phyloP scores from a whole-genome alignment of 2,329 filamentous ascomycete genomes.

The Microsporum audouinii region DNA sequence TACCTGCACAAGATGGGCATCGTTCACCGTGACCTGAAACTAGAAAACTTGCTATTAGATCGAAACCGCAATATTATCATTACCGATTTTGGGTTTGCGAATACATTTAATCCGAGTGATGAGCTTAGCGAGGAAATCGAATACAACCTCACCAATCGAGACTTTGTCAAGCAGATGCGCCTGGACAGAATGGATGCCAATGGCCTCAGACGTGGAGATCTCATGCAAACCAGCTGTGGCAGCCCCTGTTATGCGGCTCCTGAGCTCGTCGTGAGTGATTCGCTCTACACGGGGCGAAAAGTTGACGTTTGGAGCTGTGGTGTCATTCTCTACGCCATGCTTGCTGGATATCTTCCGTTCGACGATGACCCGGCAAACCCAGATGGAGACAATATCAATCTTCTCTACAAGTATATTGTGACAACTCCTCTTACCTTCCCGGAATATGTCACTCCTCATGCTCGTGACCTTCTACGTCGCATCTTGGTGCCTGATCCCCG shows the following conservation, averaged over 20 bases:
- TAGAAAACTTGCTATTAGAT: conserved; percentile 90
- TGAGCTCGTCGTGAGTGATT: conserved; percentile 93
- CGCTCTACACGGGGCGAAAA: conserved; percentile 90
- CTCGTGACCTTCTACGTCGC: conserved; percentile 77
- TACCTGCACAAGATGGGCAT: conserved; percentile 98
- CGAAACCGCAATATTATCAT: conserved; percentile 99
- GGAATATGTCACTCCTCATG: conserved; percentile 96
- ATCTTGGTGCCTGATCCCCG: conserved; percentile 93
- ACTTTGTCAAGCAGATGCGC: conserved; percentile 76
- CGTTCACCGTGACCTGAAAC: conserved; percentile 89
- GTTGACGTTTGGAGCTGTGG: conserved; percentile 99
- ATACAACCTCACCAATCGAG: conserved; percentile 71
- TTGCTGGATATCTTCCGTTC: conserved; percentile 93
- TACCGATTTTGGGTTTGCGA: conserved; percentile 97
- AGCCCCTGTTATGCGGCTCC: conserved; percentile 97
- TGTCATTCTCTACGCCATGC: conserved; percentile 97
- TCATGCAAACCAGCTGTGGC: conserved; percentile 98
- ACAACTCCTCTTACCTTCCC: conserved; percentile 94
- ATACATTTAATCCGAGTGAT: conserved; percentile 84
- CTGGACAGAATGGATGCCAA: conserved; percentile 66
- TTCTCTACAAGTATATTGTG: conserved; percentile 98
- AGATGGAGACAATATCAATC: conserved; percentile 97
- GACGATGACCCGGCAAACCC: conserved; percentile 97
- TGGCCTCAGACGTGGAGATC: conserved; percentile 71
- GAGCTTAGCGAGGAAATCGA: conserved; percentile 86